Evolutionary conservation across 345 rosid genomes (phyloP).

Genomic region (Physaria fendleri): DNA sequence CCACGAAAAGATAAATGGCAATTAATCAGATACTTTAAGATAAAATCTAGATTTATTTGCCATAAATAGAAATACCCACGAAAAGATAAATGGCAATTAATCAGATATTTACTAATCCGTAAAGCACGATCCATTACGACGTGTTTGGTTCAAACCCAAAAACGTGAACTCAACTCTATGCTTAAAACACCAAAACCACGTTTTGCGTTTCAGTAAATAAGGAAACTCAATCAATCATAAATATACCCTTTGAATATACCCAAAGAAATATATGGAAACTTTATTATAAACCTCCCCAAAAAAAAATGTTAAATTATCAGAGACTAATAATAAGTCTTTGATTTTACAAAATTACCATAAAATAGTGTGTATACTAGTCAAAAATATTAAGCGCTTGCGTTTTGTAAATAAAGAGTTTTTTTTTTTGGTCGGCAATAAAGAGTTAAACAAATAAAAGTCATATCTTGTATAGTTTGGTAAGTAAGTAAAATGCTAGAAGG

Average conservation of each 20-base stretch:
- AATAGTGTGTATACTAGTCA: constrained; percentile 17
- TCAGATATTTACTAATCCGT: constrained; percentile 6
- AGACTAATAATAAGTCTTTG: constrained; percentile 7
- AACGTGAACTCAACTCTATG: constrained; percentile 19
- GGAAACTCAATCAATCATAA: constrained; percentile 18
- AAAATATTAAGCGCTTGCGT: background rate
- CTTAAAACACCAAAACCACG: background rate
- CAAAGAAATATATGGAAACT: background rate
- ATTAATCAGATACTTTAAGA: constrained; percentile 13
- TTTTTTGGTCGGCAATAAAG: no score
- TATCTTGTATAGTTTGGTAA: constrained; percentile 31
- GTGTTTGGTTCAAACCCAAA: constrained; percentile 16
- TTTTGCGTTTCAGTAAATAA: background rate
- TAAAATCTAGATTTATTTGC: constrained; percentile 20
- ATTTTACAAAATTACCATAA: constrained; percentile 9
- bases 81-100: constrained; percentile 12
- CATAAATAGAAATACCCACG: constrained; percentile 18
- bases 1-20: constrained; percentile 16
- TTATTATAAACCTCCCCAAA: background rate
- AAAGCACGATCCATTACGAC: constrained; percentile 20
- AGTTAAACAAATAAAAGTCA: constrained; percentile 18
- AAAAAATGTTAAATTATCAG: background rate
- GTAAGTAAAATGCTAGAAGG: constrained; percentile 15
- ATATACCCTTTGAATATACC: constrained; percentile 16
- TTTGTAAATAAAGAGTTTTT: constrained; percentile 10